Base-by-base conservation (phyloP, 1,284 basidiomycete genomes). In the Sporisorium scitamineum region DNA sequence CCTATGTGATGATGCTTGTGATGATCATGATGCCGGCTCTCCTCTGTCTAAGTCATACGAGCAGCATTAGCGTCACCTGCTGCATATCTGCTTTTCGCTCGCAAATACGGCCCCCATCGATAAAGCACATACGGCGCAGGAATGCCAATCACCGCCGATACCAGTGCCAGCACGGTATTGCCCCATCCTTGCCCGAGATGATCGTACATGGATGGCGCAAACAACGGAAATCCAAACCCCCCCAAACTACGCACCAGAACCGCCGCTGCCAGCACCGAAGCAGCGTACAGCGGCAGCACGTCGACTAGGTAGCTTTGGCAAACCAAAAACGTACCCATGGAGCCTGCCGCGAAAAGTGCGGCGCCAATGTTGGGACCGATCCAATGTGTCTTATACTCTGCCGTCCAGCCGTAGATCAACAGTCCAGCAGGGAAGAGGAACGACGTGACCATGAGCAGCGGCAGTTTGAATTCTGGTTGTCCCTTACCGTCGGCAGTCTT, bases 321-420 rank as follows among this genome's bases (percentile, higher is more conserved):
- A 16, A 55, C 65, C 34, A 78, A 54, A 24, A 82, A 80, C 24
- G 76, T 72, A 20, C 70, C 69, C 62, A 76, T 71, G 14, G 69
- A 44, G 6, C 74, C 75, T 2, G 61, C 47, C 9, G 66, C 61
- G 26, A 80, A 64, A 5, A 81, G 14, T 6, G 39, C 59, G 1
- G 76, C 73, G 4, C 78, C 77, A 29, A 84, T 78, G 65, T 84
- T 92, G 91, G 90, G 89, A 0, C 86, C 90, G 63, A 92, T 90
- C 92, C 92, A 93, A 68, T 89, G 89, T 0, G 89, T 79, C 26
- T 85, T 82, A 1, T 87, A 83, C 55, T 91, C 79, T 5, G 89
- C 90, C 0, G 89, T 87, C 92, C 92, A 93, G 14, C 92, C 92
- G 1, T 89, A 85, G 13, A 92, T 85, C 22, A 93, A 82, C 9